Evolutionary conservation across 345 rosid genomes (phyloP), one percentile per base, ranked within the genome.

Genomic region (Gossypium arboreum): DNA sequence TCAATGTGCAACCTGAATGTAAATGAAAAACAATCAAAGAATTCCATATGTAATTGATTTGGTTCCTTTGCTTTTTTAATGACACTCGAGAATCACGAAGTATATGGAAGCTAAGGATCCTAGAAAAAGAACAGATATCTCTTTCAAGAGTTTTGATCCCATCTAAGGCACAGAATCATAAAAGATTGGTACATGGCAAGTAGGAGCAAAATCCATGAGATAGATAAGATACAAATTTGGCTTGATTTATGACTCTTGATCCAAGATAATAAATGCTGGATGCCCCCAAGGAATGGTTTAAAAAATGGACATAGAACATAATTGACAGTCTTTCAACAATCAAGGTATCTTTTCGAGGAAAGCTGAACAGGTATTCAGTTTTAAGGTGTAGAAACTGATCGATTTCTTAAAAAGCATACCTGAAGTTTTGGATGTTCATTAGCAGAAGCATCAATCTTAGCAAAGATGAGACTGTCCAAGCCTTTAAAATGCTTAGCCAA

Each of bases 401-500:
- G 18, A 58, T 44, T 68, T 54, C 44, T 65, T 43, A 44, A 12
- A 48, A 51, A 50, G 22, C 22, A 70, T 78, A 89, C 98, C 90
- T 86, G 86, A 73, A 94, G 77, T 69, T 90, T 90, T 41, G 88
- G 85, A 84, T 94, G 97, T 78, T 92, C 98, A 81, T 92, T 94
- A 44, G 83, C 81, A 75, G 97, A 91, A 77, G 88, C 97, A 88
- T 94, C 98, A 12, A 94, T 89, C 83, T 86, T 94, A 22, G 91
- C 97, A 72, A 94, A 78, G 66, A 88, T 86, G 47, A 89, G 75
- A 80, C 73, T 85, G 62, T 81, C 88, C 71, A 85, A 69, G 74
- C 87, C 90, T 81, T 89, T 94, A 80, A 92, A 94, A 87, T 94
- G 97, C 86, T 91, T 92, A 55, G 94, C 93, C 85, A 94, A 73